Evolutionary conservation across 2,329 filamentous ascomycete genomes (phyloP).

Genomic region (Torrubiella hemipterigena): DNA sequence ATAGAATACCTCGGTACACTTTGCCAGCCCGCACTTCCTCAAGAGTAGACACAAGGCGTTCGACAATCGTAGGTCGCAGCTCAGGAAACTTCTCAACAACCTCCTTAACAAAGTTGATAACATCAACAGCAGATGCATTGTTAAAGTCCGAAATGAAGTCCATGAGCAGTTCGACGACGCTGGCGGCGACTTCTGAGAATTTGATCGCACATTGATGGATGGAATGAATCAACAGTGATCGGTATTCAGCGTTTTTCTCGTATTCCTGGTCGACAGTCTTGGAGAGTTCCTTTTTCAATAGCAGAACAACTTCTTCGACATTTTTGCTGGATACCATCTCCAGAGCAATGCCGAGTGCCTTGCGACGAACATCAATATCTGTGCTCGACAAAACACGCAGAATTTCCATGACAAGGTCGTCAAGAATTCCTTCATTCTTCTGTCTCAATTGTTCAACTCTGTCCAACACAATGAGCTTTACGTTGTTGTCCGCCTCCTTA

Average conservation of each 20-base stretch:
- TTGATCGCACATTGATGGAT: constrained; percentile 99
- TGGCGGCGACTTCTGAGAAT: constrained; percentile 95
- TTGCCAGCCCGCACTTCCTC: constrained; percentile 92
- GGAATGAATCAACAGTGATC: constrained; percentile 87
- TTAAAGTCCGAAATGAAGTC: constrained; percentile 99
- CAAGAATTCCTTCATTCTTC: constrained; percentile 81
- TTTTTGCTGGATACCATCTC: constrained; percentile 99
- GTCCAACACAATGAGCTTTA: constrained; percentile 95
- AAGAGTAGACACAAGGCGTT: constrained; percentile 78
- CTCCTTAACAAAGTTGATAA: constrained; percentile 98
- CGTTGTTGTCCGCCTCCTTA: constrained; percentile 97
- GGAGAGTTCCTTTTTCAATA: constrained; percentile 92
- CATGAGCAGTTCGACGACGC: constrained; percentile 94
- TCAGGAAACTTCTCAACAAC: constrained; percentile 97
- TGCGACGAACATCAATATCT: constrained; percentile 89
- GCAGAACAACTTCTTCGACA: constrained; percentile 89
- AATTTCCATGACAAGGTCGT: constrained; percentile 95
- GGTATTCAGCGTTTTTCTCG: constrained; percentile 94
- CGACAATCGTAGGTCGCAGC: constrained; percentile 75
- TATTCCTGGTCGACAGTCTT: constrained; percentile 98
- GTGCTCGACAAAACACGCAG: constrained; percentile 88
- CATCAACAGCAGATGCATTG: constrained; percentile 90
- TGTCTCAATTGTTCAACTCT: constrained; percentile 78
- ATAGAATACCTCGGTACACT: constrained; percentile 90
- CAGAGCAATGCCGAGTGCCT: constrained; percentile 78